Evolutionary conservation across 192 early-diverging fungal genomes (phyloP).

Genomic region (Pilaira anomala): DNA sequence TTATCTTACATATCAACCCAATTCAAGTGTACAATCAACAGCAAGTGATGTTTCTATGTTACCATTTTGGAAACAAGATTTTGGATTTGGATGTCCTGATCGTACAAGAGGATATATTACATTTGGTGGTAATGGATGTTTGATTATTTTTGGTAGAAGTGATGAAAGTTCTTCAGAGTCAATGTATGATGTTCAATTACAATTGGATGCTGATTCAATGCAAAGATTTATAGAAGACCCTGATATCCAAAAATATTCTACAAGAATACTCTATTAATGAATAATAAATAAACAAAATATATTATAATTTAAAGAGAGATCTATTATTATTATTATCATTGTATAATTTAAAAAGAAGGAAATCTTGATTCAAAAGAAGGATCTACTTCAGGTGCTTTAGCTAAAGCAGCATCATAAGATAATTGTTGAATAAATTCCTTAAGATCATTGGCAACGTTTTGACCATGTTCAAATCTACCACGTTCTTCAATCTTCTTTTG

Average conservation of each 20-base stretch:
- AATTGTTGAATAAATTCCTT: conserved; percentile 32
- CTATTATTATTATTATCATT: neutral
- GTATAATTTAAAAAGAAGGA: conserved; percentile 25
- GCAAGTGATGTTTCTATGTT: conserved; percentile 20
- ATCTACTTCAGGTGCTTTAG: conserved; percentile 34
- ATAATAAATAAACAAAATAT: neutral
- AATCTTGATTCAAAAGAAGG: conserved; percentile 36
- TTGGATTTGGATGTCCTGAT: conserved; percentile 28
- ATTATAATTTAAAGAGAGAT: too few species aligned
- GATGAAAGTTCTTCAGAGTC: conserved; percentile 2
- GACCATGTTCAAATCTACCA: conserved; percentile 30
- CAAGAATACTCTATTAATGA: conserved; percentile 11
- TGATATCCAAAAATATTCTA: conserved; percentile 24
- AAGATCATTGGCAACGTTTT: conserved; percentile 23
- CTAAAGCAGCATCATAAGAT: conserved; percentile 17
- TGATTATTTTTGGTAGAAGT: conserved; percentile 25
- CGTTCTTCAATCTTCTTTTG: conserved; percentile 34
- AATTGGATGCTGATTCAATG: conserved; percentile 32
- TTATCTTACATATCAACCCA: conserved; percentile 26
- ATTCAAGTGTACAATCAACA: conserved; percentile 13
- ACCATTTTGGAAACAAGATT: conserved; percentile 27
- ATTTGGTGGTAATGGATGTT: conserved; percentile 30
- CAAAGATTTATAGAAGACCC: conserved; percentile 27
- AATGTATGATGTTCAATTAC: conserved; percentile 28
- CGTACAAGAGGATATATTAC: conserved; percentile 31